A percentile compares a stretch with the other conserved stretches of the same genome.
Conservation (phyloP, 805 yeast genomes). For the Ogataea trehaloabstinens region DNA sequence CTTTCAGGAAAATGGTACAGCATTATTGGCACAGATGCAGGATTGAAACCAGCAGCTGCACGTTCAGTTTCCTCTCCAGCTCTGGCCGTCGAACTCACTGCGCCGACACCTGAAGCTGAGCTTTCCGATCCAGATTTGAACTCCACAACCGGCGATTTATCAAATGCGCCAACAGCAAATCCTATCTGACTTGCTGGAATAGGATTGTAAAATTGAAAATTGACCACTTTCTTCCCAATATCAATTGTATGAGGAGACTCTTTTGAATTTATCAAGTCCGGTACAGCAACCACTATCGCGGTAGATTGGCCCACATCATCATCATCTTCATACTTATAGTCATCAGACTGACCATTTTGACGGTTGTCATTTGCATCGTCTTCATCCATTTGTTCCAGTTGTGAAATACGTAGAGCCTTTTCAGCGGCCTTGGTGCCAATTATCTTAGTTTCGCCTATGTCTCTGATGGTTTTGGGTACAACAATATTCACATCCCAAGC, state of each 20-base stretch:
- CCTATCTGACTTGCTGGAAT: conserved; percentile 94
- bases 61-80: conserved; percentile 25
- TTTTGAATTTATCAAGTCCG: conserved; percentile 63
- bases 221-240: conserved; percentile 67
- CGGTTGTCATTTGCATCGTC: conserved; percentile 32
- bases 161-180: conserved; percentile 90
- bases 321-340: conserved; percentile 44
- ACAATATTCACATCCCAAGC: conserved; percentile 92
- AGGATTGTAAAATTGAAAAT: conserved; percentile 79
- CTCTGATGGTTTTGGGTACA: conserved; percentile 76
- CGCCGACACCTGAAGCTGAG: conserved; percentile 25
- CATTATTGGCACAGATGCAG: conserved; percentile 49
- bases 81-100: conserved; percentile 33
- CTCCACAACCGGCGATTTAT: conserved; percentile 54
- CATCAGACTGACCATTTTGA: conserved; percentile 31
- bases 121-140: conserved; percentile 33
- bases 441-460: conserved; percentile 52
- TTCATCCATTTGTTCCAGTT: conserved; percentile 32
- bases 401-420: conserved; percentile 25
- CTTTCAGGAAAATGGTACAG: conserved; percentile 65
- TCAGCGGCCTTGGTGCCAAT: conserved; percentile 40
- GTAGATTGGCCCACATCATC: conserved; percentile 39
- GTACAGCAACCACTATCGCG: conserved; percentile 66
- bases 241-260: conserved; percentile 78
- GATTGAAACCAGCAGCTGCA: conserved; percentile 15